Base-by-base conservation (phyloP, 1,139 yeast genomes). In the Casaregolazyma suthepensis region DNA sequence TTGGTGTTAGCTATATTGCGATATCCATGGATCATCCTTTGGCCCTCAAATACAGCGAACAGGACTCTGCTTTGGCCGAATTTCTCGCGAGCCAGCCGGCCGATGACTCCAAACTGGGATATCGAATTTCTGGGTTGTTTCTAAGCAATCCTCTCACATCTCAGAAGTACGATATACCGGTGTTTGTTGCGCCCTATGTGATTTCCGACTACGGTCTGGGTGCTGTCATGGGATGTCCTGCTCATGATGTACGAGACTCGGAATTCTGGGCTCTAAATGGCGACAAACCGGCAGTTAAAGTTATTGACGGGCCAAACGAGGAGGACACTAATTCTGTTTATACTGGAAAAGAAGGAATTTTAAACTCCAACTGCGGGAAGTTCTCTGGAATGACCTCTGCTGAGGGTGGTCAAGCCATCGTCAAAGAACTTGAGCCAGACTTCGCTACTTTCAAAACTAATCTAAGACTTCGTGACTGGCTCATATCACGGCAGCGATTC, bases 201-300 rank as follows among this genome's bases (percentile, higher is more conserved):
- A 68, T 91, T 42, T 82, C 87, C 4, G 74, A 79, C 4, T 91
- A 91, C 65, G 98, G 97, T 0, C 80, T 80, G 58, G 96, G 96
- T 46, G 96, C 96, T 0, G 98, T 93, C 0, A 91, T 93, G 98
- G 99, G 99, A 1, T 88, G 95, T 63, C 99, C 99, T 1, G 96
- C 86, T 0, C 98, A 91, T 68, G 98, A 93, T 66, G 74, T 75
- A 46, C 77, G 98, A 57, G 99, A 93, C 66, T 80, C 67, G 62
- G 87, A 75, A 2, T 91, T 93, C 65, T 91, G 97, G 96, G 65
- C 68, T 5, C 64, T 72, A 48, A 88, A 87, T 64, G 76, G 75
- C 0, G 59, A 67, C 0, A 71, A 74, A 0, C 69, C 80, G 0
- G 60, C 76, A 1, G 73, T 69, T 38, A 73, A 81, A 0, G 79